Base-by-base conservation (phyloP, 768 basidiomycete species). In the Atractiella rhizophila region DNA sequence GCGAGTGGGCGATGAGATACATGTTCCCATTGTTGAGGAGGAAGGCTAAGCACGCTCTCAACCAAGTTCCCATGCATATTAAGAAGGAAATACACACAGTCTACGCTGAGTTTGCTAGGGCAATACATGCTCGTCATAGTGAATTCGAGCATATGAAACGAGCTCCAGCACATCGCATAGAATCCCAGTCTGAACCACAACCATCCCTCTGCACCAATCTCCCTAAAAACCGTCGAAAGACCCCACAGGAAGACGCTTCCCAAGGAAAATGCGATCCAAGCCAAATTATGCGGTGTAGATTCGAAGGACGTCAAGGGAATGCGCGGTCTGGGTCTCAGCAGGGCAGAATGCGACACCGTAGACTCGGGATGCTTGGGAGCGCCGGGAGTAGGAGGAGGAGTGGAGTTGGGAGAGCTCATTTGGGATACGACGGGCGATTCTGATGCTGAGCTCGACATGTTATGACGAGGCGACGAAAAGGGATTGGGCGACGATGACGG, bases 41-140 rank as follows among this genome's bases (percentile, higher is more conserved):
- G 59, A 81, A 98, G 0, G 91, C 91, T 98, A 45, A 4, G 20
- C 11, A 18, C 15, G 9, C 23, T 35, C 10, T 19, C 35, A 23
- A 13, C 15, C 33, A 4, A 15, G 5, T 36, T 28, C 42, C 5
- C 32, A 27, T 18, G 37, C 26, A 35, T 20, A 2, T 28, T 2
- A 24, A 43, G 40, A 19, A 28, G 9, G 24, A 37, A 13, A 20
- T 10, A 66, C 82, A 64, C 56, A 88, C 91, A 94, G 55, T 85
- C 80, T 7, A 91, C 70, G 44, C 73, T 80, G 54, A 83, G 77
- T 60, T 86, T 91, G 39, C 77, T 75, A 29, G 74, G 62, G 58
- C 96, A 96, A 76, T 81, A 96, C 19, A 81, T 81, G 1, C 86
- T 86, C 6, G 91, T 91, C 4, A 86, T 82, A 28, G 76, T 77